A percentile compares a stretch with the other conserved stretches of the same genome.
These are phyloP conservation scores for Heterobasidion irregulare DNA, from an alignment of 1,284 basidiomycete genomes.

Conservation along the genomic window DNA sequence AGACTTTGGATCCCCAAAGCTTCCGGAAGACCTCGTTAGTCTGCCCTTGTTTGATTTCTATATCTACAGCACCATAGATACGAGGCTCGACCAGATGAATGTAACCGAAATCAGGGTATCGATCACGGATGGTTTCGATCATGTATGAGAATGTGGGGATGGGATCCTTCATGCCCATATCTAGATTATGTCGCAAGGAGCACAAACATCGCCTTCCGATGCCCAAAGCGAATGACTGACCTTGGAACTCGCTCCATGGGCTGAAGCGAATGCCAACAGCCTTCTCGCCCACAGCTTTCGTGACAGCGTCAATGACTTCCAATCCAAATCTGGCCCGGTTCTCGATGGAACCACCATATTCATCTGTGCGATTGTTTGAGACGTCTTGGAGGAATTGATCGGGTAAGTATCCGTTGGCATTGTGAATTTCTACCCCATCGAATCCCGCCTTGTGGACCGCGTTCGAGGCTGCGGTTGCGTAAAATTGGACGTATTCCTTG, in stretches of 20 bases:
- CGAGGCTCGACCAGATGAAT: conserved; percentile 47
- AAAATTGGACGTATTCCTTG: conserved; percentile 16
- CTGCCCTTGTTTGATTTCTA: conserved; percentile 1
- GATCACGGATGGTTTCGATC: conserved; percentile 2
- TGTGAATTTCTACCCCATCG: conserved; percentile 21
- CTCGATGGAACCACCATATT: conserved; percentile 48
- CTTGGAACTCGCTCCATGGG: conserved; percentile 1
- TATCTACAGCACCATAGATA: conserved; percentile 11
- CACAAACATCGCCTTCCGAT: too few relatives aligned
- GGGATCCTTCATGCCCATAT: conserved; percentile 28
- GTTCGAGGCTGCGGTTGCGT: conserved; percentile 14
- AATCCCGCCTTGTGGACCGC: conserved; percentile 11
- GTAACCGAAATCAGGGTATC: conserved; percentile 44
- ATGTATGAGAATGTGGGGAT: conserved; percentile 30
- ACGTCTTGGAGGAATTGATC: conserved; percentile 30
- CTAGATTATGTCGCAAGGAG: conserved; percentile 8
- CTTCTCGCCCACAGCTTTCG: conserved; percentile 16
- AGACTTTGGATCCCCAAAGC: conserved; percentile 11
- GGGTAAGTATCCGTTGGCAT: conserved; percentile 30
- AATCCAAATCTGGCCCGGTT: conserved; percentile 47
- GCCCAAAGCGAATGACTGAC: background rate
- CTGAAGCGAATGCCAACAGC: conserved; percentile 23
- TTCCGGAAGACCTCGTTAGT: conserved; percentile 11
- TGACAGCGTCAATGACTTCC: conserved; percentile 28
- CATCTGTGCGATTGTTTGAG: conserved; percentile 29